Evolutionary conservation across 129 eudicot species (phyloP), one percentile per base, ranked within the genome.

Genomic region (Escallonia herrerae): DNA sequence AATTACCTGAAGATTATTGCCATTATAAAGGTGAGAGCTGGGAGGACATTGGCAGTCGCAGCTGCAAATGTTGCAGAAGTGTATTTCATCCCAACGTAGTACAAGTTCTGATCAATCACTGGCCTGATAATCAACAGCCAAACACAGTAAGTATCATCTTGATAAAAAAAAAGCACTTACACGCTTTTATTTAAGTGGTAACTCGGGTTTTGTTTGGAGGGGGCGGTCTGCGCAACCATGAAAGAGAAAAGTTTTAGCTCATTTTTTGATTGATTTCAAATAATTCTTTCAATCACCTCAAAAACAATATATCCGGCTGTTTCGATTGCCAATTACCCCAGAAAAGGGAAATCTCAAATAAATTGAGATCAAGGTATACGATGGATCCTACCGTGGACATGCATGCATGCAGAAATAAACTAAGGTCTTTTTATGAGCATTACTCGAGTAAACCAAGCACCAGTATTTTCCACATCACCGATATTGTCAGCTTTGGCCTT

Each of bases 91-190:
- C 95, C 97, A 75, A 91, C 42, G 63, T 69, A 80, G 79, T 91
- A 91, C 80, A 91, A 46, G 72, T 91, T 91, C 68, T 91, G 97
- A 76, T 91, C 97, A 7, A 91, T 67, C 70, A 91, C 95, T 9
- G 97, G 97, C 75, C 97, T 91, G 83, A 46, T 43, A 55, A 38
- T 22, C 33, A 22, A 22, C 33, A 22, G 33, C 1, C 33, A 22
- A 22, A 22, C 33, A 22, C 33, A 22, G 1, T 22, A 22, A 22
- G 33, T 22, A 22, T 22, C 33, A 22, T 22, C 33, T 0, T 22
- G 33, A 22, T 22, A 22, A 22, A 22, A 1, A 1, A 22, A 22
- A 0, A 22, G 33, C 33, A 22, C 33, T 22, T 22, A n/a, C 1
- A 22, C 33, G 33, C 33, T 22, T 22, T 22, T 22, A 22, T 22